Evolutionary conservation across 2,329 filamentous ascomycete species (phyloP), one percentile per base, ranked within the genome.

Genomic region (Geoglossum cookeanum): DNA sequence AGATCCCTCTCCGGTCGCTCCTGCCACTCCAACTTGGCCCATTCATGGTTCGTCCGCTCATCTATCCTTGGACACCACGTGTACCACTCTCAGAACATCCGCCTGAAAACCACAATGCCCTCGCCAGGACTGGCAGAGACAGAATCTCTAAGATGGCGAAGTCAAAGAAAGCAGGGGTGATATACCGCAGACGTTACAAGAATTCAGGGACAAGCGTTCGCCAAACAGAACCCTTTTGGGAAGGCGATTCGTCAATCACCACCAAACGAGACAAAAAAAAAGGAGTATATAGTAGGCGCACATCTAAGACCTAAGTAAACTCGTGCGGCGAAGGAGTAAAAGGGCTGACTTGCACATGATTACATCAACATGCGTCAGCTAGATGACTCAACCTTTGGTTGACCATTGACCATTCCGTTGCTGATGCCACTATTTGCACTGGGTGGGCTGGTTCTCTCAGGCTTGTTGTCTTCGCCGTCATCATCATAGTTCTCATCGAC

Each of bases 401-500:
- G 55, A 3, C 55, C 55, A 48, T 57, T 57, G 13, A 49, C 55
- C 55, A 57, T 54, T n/a, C 42, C 44, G 29, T 32, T 57, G 45
- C 47, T 57, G 30, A 42, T 42, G 45, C 42, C 44, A 15, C 54
- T 17, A 22, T 44, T 42, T 13, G 22, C 45, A 30, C 29, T 42
- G 7, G 42, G 55, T 15, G 55, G 55, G 27, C 55, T 57, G 15
- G 55, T 37, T 45, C 47, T 30, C 55, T 51, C 55, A n/a, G 35
- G 42, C 17, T 39, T 51, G 47, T 39, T 51, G 53, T 96, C 91
- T 62, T 94, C 90, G 3, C 81, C 87, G 58, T 90, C 91, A 65
- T 97, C 91, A 68, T 97, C 91, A 65, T 98, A 97, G 68, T 97
- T 86, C 68, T 98, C 92, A 63, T 98, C 90, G 22, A 97, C 87